Evolutionary conservation across 306 rosid species (phyloP).

Genomic region (Cicer judaicum): DNA sequence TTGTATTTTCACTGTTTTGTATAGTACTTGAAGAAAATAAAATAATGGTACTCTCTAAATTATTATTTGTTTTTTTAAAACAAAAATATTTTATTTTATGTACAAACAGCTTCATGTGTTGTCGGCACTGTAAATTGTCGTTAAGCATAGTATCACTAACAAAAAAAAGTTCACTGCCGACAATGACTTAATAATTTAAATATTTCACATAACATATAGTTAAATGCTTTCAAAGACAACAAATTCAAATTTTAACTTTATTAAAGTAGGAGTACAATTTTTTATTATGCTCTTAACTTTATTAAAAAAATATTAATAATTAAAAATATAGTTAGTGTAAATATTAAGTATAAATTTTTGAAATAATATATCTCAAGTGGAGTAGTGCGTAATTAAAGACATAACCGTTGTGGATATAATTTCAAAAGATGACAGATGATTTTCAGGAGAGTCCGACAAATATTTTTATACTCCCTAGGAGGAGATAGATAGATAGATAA

Average conservation of each 20-base stretch:
- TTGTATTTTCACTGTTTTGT: neutral
- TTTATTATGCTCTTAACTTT: neutral
- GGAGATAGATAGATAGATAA: constrained; percentile 32
- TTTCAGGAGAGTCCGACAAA: constrained; percentile 52
- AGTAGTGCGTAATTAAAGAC: constrained; percentile 25
- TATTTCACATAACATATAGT: neutral
- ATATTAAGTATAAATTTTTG: neutral
- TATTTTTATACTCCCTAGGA: constrained; percentile 47
- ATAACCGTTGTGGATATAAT: constrained; percentile 50
- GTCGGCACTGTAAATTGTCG: constrained; percentile 49
- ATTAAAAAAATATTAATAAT: neutral
- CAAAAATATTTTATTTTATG: neutral
- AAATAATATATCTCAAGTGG: neutral
- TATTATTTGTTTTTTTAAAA: neutral
- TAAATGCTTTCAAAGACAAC: too few relatives aligned
- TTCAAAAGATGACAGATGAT: constrained; percentile 46
- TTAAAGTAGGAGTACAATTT: constrained; percentile 4
- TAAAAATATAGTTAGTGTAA: neutral
- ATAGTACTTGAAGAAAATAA: neutral
- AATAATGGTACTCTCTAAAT: neutral
- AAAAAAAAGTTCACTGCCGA: constrained; percentile 38
- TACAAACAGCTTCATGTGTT: constrained; percentile 30
- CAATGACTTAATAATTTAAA: constrained; percentile 7
- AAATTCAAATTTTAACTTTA: neutral
- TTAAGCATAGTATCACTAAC: neutral